These are phyloP conservation scores for Arachnomyces sp. DNA, from an alignment of 2,329 filamentous ascomycete genomes.

Conservation along the genomic window DNA sequence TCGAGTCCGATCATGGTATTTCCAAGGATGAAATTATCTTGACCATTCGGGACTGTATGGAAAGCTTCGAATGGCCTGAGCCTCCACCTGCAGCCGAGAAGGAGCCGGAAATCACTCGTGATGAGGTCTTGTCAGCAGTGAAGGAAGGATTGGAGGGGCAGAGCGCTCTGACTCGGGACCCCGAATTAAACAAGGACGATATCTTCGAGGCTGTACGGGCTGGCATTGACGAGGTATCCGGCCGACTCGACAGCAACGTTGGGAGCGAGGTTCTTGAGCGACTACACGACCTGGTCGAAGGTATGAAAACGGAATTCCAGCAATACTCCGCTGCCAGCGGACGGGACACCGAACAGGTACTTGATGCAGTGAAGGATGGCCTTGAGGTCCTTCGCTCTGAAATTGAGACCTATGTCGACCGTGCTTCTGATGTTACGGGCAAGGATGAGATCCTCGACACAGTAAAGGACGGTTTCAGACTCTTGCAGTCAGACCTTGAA, in stretches of 20 bases:
- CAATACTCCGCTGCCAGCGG: conserved; percentile 72
- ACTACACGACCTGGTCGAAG: conserved; percentile 51
- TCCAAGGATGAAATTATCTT: conserved; percentile 77
- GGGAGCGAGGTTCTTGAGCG: conserved; percentile 50
- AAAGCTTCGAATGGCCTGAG: conserved; percentile 70
- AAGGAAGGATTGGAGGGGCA: conserved; percentile 26
- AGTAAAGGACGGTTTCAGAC: conserved; percentile 53
- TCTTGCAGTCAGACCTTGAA: conserved; percentile 52
- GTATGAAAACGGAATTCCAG: conserved; percentile 60
- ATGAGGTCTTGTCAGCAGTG: conserved; percentile 19
- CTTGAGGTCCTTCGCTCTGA: conserved; percentile 71
- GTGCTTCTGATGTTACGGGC: conserved; percentile 56
- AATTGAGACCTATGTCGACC: conserved; percentile 73
- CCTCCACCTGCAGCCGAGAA: conserved; percentile 33
- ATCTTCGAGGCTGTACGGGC: conserved; percentile 52
- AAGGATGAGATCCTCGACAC: conserved; percentile 73
- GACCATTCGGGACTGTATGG: conserved; percentile 76
- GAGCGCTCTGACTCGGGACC: conserved; percentile 46
- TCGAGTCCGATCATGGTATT: conserved; percentile 60
- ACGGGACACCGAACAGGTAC: conserved; percentile 75
- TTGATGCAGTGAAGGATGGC: conserved; percentile 81
- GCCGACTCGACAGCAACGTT: conserved; percentile 42
- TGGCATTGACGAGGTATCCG: conserved; percentile 46
- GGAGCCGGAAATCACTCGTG: conserved; percentile 9
- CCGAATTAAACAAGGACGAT: conserved; percentile 47